phyloP scores from a whole-genome alignment of 495 filamentous ascomycete species.

The Aspergillus funiculosus region DNA sequence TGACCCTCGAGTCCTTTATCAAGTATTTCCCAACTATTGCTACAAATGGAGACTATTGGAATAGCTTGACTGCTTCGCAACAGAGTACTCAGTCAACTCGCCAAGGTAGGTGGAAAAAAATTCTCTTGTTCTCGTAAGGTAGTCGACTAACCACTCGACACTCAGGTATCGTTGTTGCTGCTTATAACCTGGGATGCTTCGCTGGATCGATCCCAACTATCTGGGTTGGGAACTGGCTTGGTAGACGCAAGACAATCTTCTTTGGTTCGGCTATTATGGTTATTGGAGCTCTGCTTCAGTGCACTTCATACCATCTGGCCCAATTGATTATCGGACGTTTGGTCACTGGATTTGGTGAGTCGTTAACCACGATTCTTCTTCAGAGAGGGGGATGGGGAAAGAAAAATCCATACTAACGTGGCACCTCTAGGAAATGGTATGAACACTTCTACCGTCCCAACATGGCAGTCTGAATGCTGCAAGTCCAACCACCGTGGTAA shows the following conservation, averaged over 20 bases:
- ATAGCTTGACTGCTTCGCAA: slow-evolving; percentile 20
- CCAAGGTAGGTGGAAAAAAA: slow-evolving; percentile 40
- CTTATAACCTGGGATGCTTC: slow-evolving; percentile 63
- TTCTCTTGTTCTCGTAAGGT: background rate
- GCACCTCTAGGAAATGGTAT: slow-evolving; percentile 45
- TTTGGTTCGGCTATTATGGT: slow-evolving; percentile 64
- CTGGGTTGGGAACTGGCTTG: slow-evolving; percentile 59
- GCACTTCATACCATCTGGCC: slow-evolving; percentile 52
- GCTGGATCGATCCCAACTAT: slow-evolving; percentile 55
- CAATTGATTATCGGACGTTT: slow-evolving; percentile 63
- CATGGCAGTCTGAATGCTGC: slow-evolving; percentile 75
- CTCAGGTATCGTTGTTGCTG: slow-evolving; percentile 52
- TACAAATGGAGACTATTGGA: slow-evolving; percentile 28
- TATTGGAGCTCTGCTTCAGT: slow-evolving; percentile 59
- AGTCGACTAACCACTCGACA: background rate
- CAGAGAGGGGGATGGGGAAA: background rate
- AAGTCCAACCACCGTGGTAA: slow-evolving; percentile 68
- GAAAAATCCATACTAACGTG: background rate
- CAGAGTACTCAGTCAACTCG: slow-evolving; percentile 46
- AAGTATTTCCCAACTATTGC: slow-evolving; percentile 54
- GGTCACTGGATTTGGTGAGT: slow-evolving; percentile 52
- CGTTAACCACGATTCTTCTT: background rate
- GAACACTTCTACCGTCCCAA: slow-evolving; percentile 64
- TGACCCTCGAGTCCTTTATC: slow-evolving; percentile 50
- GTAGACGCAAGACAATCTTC: slow-evolving; percentile 65